A percentile compares a stretch with the other conserved stretches of the same genome.
Evolutionary conservation across 306 rosid genomes (phyloP).

Genomic region (Vachellia pachyceras): DNA sequence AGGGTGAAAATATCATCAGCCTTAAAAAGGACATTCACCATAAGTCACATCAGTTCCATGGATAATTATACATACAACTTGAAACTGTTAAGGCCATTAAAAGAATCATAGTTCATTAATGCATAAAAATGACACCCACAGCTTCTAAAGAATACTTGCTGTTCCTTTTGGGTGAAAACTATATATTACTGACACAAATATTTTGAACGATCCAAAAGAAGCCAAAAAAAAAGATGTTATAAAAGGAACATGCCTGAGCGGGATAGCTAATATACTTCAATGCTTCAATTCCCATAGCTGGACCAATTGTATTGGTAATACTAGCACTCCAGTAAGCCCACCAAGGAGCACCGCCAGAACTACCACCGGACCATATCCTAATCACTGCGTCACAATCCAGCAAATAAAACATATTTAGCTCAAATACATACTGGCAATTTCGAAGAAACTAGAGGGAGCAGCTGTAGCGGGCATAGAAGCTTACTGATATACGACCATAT

Average conservation of each 20-base stretch:
- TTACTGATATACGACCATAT: constrained; percentile 92
- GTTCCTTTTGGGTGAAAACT: constrained; percentile 1
- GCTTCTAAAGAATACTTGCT: not conserved
- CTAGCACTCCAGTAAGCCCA: constrained; percentile 96
- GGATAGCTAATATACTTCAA: constrained; percentile 96
- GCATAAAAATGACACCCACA: not conserved
- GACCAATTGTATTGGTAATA: constrained; percentile 96
- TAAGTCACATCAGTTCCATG: constrained; percentile 15
- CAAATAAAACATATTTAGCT: not conserved
- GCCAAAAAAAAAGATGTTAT: not conserved
- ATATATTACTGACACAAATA: constrained; percentile 3
- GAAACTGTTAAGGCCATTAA: not conserved
- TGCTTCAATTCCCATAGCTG: constrained; percentile 99
- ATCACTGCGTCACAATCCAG: constrained; percentile 63
- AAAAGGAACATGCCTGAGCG: constrained; percentile 71
- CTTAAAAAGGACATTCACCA: not conserved
- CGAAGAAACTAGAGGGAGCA: not conserved
- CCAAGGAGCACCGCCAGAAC: constrained; percentile 85
- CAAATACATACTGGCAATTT: not conserved
- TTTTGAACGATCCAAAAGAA: constrained; percentile 1
- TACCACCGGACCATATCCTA: constrained; percentile 71
- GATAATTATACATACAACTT: not conserved
- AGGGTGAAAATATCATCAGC: constrained; percentile 30
- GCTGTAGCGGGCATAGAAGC: constrained; percentile 36
- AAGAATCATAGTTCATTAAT: not conserved